phyloP scores from a whole-genome alignment of 1,284 basidiomycete species.

The Somion occarium region DNA sequence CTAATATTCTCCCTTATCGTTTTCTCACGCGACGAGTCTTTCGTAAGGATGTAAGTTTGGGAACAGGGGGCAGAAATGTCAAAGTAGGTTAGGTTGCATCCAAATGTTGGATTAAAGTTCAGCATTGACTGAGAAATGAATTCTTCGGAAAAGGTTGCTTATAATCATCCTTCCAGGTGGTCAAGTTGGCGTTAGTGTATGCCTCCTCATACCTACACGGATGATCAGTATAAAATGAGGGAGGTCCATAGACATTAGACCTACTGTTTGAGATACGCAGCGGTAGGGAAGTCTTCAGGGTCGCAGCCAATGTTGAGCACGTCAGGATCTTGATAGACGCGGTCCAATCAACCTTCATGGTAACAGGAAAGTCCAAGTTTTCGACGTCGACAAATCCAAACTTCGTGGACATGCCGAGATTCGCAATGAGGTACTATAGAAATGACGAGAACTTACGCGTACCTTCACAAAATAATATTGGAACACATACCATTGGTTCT shows the following conservation, averaged over 20 bases:
- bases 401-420: slow-evolving; percentile 72
- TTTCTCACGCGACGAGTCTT: no score
- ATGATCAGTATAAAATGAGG: no score
- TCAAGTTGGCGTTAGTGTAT: slow-evolving; percentile 35
- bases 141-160: slow-evolving; percentile 60
- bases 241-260: background rate
- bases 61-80: background rate
- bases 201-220: slow-evolving; percentile 32
- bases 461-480: background rate
- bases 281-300: slow-evolving; percentile 73
- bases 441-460: background rate
- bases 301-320: slow-evolving; percentile 78
- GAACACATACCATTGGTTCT: slow-evolving; percentile 30
- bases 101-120: no score
- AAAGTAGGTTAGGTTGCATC: background rate
- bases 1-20: no score
- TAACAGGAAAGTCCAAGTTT: slow-evolving; percentile 61
- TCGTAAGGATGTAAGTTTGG: no score
- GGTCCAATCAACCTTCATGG: slow-evolving; percentile 80
- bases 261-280: slow-evolving; percentile 63
- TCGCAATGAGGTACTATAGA: slow-evolving; percentile 61
- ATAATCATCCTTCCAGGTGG: slow-evolving; percentile 43
- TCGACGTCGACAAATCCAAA: slow-evolving; percentile 66
- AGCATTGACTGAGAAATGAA: slow-evolving; percentile 49
- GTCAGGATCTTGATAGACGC: slow-evolving; percentile 73